These are phyloP conservation scores for Xerocomus nothofagi DNA, from an alignment of 1,284 basidiomycete genomes.

Conservation along the genomic window DNA sequence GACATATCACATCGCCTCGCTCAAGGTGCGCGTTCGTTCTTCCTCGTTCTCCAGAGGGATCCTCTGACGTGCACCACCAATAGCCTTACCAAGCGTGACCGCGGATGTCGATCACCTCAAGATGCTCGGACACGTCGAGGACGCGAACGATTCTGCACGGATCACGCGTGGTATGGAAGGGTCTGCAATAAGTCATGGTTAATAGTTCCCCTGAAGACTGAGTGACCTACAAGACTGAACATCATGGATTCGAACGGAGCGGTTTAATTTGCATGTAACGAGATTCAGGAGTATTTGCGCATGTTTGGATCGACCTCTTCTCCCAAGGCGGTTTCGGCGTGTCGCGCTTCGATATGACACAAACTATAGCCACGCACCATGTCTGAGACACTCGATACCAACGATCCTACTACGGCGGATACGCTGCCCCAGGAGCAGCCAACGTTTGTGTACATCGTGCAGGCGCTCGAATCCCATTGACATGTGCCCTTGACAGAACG, in stretches of 20 bases:
- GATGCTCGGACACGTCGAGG: slow-evolving; percentile 92
- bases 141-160: slow-evolving; percentile 91
- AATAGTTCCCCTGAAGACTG: no score
- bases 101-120: slow-evolving; percentile 92
- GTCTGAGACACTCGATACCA: slow-evolving; percentile 25
- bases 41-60: no score
- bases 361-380: slow-evolving; percentile 15
- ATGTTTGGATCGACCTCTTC: slow-evolving; percentile 20
- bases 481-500: slow-evolving; percentile 43
- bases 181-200: no score
- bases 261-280: no score
- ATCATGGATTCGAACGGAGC: no score
- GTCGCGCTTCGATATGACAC: slow-evolving; percentile 15
- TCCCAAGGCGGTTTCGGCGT: not conserved
- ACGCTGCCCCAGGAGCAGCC: slow-evolving; percentile 21
- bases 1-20: slow-evolving; percentile 85
- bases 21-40: slow-evolving; percentile 53
- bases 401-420: slow-evolving; percentile 17
- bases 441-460: slow-evolving; percentile 24
- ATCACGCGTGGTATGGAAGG: slow-evolving; percentile 93
- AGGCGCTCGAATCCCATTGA: slow-evolving; percentile 13
- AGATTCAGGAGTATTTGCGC: slow-evolving; percentile 23
- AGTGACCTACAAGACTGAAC: no score
- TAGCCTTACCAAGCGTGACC: slow-evolving; percentile 67
- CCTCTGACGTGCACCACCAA: no score